Evolutionary conservation across 805 yeast species (phyloP), one percentile per base, ranked within the genome.

Genomic region (Sugiyamaella chiloensis): DNA sequence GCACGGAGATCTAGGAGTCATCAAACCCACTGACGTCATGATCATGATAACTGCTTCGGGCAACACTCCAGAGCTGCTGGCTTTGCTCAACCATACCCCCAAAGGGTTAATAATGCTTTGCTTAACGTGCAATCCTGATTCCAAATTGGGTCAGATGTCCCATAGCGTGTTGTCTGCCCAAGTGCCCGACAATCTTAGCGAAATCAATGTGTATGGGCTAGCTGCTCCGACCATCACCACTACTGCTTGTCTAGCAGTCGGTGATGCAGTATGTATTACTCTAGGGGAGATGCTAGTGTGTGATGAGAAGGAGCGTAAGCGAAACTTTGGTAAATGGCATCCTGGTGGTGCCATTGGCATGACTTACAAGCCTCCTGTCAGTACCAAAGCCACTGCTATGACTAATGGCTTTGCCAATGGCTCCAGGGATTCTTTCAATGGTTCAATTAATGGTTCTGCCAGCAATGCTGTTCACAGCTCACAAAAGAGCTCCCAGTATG

Each of bases 291-390:
- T 83, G 59, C 74, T 82, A 46, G 80, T 80, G 46, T 68, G 69
- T 6, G 88, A 87, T 58, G 64, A 72, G 24, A 63, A 67, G 30
- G 68, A 72, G 47, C 70, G 96, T 35, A 74, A 73, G 52, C 66
- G 63, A 49, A 64, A 74, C 30, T 88, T 88, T 65, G 81, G 84
- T 6, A 76, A 75, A 52, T 76, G 83, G 60, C 96, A 88, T 60
- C 96, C 96, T 1, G 96, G 96, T 17, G 96, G 96, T 14, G 85
- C 93, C 1, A 87, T 88, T 60, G 96, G 96, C 12, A 71, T 70
- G 45, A 69, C 73, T 5, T 74, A 42, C 45, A 16, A n/a, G n/a
- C n/a, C n/a, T 17, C 34, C 12, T 5, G 6, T 29, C 34, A 4
- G 11, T 12, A 26, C 34, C 34, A 29, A 29, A 3, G 16, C 19